Evolutionary conservation across 352 stramenopile species (phyloP), one percentile per base, ranked within the genome.

Genomic region (Pythium phragmiticola): DNA sequence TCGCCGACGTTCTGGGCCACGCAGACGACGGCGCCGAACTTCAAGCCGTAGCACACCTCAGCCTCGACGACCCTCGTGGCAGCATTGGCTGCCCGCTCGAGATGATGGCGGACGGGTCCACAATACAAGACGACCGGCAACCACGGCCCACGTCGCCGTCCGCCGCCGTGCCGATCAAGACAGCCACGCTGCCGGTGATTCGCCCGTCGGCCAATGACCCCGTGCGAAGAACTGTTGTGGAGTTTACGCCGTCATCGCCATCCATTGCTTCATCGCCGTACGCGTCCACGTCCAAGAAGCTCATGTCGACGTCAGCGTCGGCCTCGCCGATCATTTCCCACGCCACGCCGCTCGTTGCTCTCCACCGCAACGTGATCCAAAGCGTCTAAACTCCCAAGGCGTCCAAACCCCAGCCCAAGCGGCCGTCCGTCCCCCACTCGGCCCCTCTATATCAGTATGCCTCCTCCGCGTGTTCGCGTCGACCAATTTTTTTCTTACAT

Each of bases 331-430:
- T 56, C 9, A 26, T 37, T 21, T 51, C 21, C 13, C 30, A 21
- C n/a, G 55, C 55, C 28, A 55, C 23, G 39, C 47, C 55, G 42
- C 49, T 60, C 3, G 42, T 57, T 5, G 45, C 48, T 16, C 19
- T 65, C 19, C 63, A 64, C 21, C 63, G 63, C 48, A 69, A 70
- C 43, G 52, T 57, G 48, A 64, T 65, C 56, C 56, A 66, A 51
- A 70, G 51, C 55, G 57, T 65, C 17, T 66, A 26, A 66, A 39
- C 34, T 39, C 34, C 7, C 34, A 39, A 39, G 34, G 34, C 34
- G 34, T 39, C 7, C 7, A 39, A 12, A 39, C 7, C 7, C 4
- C 8, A 9, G 28, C 26, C 21, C 12, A 52, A 34, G 46, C 34
- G 34, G 4, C n/a, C 46, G n/a, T 52, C 19, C 39, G 39, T 46